Base-by-base conservation (phyloP, 208 protist species). In the Porcisia deanei region DNA sequence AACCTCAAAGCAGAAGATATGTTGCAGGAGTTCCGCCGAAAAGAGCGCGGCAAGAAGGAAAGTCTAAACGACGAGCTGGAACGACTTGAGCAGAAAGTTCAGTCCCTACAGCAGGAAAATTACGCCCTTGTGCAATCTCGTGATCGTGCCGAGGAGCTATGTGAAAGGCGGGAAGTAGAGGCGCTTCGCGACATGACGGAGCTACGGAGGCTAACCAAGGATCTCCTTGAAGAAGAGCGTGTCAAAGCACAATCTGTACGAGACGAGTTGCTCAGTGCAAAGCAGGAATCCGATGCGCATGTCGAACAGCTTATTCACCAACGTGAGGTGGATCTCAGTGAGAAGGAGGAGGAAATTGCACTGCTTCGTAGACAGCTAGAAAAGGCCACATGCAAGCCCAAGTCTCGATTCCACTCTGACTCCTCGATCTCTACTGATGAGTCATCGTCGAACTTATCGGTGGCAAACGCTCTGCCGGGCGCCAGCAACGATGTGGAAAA, bases 181-280 rank as follows among this genome's bases (percentile, higher is more conserved):
- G 89, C 90, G n/a, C 76, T 95, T 20, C 79, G 82, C 14, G 92
- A 96, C 68, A 91, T 96, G 88, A 88, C 83, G 12, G 84, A 94
- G 71, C 73, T 94, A 14, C 85, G 86, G 43, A 85, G 83, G 5
- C 71, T 94, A 30, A 87, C 89, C 20, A 82, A 84, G 57, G 83
- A 91, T 37, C 74, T 94, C 8, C 55, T 96, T 1, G 84, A 88
- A 7, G 87, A 93, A 63, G 90, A 94, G 73, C 84, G 81, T 8
- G 71, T 85, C 8, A 89, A 85, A 41, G 69, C 77, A 47, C 80
- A 88, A 60, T 73, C 39, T 34, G 54, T 91, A 1, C 73, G 74
- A 30, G 85, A 91, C 22, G 83, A 91, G 49, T 80, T 91, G 30
- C 37, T 75, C n/a, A 73, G 57, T 22, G 47, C 82, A 0, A 84